Percentiles rank a stretch among this genome's conserved stretches.
phyloP scores from a whole-genome alignment of 2,329 filamentous ascomycete genomes.

The Cercospora janseana region DNA sequence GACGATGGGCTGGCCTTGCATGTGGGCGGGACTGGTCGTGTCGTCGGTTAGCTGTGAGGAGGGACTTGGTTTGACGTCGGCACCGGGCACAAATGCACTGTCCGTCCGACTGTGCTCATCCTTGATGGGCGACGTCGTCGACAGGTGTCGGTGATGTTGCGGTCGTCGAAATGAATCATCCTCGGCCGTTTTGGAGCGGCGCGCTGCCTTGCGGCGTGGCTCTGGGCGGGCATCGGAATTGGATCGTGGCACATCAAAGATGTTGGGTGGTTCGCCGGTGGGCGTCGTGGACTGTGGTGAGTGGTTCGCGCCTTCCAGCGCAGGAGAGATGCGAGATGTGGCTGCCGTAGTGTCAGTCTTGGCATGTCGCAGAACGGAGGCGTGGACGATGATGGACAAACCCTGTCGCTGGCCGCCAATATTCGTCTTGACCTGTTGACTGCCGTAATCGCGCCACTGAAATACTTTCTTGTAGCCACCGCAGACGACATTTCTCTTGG shows the following conservation, averaged over 20 bases:
- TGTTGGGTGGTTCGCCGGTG: constrained; percentile 5
- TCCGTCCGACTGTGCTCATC: constrained; percentile 6
- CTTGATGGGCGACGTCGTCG: neutral
- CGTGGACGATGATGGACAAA: neutral
- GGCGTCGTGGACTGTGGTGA: constrained; percentile 4
- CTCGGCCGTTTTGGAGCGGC: neutral
- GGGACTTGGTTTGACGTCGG: constrained; percentile 8
- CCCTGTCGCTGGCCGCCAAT: constrained; percentile 32
- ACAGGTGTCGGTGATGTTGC: constrained; percentile 1
- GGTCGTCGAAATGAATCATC: neutral
- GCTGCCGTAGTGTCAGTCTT: constrained; percentile 15
- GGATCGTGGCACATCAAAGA: constrained; percentile 2
- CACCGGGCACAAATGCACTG: constrained; percentile 7
- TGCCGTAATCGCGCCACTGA: constrained; percentile 63
- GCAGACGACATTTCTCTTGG: constrained; percentile 62
- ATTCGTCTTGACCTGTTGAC: constrained; percentile 49
- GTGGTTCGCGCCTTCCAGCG: constrained; percentile 1
- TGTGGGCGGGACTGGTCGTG: neutral
- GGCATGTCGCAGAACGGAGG: neutral
- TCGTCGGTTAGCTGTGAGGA: constrained; percentile 6
- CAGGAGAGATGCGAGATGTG: constrained; percentile 8
- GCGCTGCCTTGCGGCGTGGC: constrained; percentile 7
- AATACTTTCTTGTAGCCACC: constrained; percentile 74
- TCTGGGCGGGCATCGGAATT: neutral
- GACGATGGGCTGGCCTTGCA: constrained; percentile 1